These are phyloP conservation scores for Malassezia slooffiae DNA, from an alignment of 1,284 basidiomycete genomes.

Conservation along the genomic window DNA sequence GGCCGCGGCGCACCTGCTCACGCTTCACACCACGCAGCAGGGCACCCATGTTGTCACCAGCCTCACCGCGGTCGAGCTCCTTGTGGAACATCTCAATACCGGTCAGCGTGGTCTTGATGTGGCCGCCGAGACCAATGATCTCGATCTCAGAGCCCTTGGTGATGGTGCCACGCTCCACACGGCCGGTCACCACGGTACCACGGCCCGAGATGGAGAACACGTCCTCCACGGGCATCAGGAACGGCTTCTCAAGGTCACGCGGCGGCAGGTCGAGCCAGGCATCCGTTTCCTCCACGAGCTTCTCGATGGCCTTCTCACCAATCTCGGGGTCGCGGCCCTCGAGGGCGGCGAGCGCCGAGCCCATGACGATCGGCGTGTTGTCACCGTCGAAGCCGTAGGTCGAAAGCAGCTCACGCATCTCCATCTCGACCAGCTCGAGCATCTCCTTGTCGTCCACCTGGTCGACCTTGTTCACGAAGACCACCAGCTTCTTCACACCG, in stretches of 20 bases:
- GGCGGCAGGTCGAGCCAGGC: constrained; percentile 87
- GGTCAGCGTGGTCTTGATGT: constrained; percentile 84
- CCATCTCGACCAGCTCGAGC: constrained; percentile 99
- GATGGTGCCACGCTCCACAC: constrained; percentile 88
- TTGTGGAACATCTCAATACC: constrained; percentile 99
- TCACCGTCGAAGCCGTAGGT: constrained; percentile 87
- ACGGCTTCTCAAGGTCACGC: constrained; percentile 95
- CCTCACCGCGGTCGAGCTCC: constrained; percentile 93
- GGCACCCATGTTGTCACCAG: constrained; percentile 99
- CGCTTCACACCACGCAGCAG: constrained; percentile 94
- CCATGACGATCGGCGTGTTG: constrained; percentile 90
- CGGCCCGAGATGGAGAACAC: constrained; percentile 97
- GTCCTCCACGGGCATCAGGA: constrained; percentile 93
- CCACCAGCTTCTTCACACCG: constrained; percentile 93
- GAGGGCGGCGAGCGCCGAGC: constrained; percentile 87
- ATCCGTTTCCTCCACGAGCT: constrained; percentile 80
- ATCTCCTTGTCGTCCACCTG: constrained; percentile 93
- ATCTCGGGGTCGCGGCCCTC: constrained; percentile 70
- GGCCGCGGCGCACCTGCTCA: constrained; percentile 86
- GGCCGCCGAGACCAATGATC: constrained; percentile 73
- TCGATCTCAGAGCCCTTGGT: constrained; percentile 90
- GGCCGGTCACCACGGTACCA: constrained; percentile 94
- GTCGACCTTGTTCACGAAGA: constrained; percentile 99
- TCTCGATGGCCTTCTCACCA: constrained; percentile 70
- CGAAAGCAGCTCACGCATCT: constrained; percentile 93